Percentiles rank a stretch among this genome's conserved stretches.
These are phyloP conservation scores for Neofusicoccum umdonicola DNA, from an alignment of 2,329 filamentous ascomycete species.

Conservation along the genomic window DNA sequence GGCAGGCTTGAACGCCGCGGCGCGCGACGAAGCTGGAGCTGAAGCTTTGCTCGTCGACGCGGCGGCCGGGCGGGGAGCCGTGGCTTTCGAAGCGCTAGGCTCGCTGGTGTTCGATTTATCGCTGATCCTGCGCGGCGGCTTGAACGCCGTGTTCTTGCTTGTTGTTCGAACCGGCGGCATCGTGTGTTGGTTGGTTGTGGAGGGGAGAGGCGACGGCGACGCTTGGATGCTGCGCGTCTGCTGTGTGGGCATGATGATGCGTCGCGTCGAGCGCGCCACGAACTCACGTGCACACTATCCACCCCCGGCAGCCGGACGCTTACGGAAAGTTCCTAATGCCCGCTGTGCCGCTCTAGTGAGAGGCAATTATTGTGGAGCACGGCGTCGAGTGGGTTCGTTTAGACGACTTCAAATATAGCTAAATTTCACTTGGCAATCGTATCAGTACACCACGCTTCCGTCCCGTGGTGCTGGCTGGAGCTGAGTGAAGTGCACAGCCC, in stretches of 20 bases:
- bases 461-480: background rate
- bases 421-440: background rate
- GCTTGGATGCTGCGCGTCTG: background rate
- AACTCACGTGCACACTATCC: background rate
- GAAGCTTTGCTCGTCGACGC: conserved; percentile 22
- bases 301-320: too few species aligned
- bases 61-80: conserved; percentile 26
- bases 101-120: background rate
- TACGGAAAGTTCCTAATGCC: too few species aligned
- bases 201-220: background rate
- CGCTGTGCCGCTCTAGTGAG: too few species aligned
- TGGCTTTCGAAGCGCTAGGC: conserved; percentile 11
- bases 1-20: conserved; percentile 24
- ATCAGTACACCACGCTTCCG: background rate
- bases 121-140: conserved; percentile 32
- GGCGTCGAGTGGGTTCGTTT: background rate
- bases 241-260: background rate
- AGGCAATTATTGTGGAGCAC: background rate
- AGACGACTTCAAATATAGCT: background rate
- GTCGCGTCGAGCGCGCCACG: background rate
- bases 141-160: conserved; percentile 27
- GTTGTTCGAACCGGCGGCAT: conserved; percentile 10
- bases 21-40: conserved; percentile 23
- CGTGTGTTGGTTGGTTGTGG: background rate
- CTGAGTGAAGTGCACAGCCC: background rate